A percentile compares a stretch with the other conserved stretches of the same genome.
These are phyloP conservation scores for Dictyostelium intermedium DNA, from an alignment of 78 protist genomes.

Conservation along the genomic window DNA sequence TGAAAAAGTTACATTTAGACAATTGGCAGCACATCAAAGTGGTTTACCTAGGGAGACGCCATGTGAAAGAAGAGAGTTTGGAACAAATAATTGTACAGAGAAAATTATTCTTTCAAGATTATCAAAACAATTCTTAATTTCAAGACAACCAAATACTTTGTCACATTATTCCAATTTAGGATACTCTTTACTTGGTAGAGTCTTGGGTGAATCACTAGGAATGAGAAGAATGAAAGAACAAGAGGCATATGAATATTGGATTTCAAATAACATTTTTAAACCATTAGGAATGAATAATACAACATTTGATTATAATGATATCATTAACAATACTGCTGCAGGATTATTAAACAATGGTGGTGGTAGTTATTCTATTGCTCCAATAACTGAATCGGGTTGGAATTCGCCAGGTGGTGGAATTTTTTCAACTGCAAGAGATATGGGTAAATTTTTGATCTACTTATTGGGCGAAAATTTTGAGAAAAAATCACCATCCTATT, in stretches of 20 bases:
- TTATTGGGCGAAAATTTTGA: not conserved
- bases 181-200: constrained; percentile 4
- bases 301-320: not conserved
- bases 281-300: constrained; percentile 31
- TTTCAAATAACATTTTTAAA: constrained; percentile 1
- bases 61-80: not conserved
- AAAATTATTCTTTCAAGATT: constrained; percentile 9
- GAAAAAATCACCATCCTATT: not conserved
- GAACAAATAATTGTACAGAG: not conserved
- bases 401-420: constrained; percentile 45
- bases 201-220: not conserved
- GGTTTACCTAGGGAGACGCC: constrained; percentile 51
- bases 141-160: not conserved
- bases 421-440: constrained; percentile 35
- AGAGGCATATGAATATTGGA: constrained; percentile 4
- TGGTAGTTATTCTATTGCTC: not conserved
- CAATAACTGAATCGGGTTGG: constrained; percentile 24
- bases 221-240: not conserved
- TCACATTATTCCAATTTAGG: constrained; percentile 43
- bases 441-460: not conserved
- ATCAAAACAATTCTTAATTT: constrained; percentile 6
- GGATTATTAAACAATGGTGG: not conserved
- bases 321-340: not conserved
- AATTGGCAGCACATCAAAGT: constrained; percentile 51
- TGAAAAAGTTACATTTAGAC: constrained; percentile 8